Base-by-base conservation (phyloP, 805 yeast genomes). In the Yamadazyma nakazawae region DNA sequence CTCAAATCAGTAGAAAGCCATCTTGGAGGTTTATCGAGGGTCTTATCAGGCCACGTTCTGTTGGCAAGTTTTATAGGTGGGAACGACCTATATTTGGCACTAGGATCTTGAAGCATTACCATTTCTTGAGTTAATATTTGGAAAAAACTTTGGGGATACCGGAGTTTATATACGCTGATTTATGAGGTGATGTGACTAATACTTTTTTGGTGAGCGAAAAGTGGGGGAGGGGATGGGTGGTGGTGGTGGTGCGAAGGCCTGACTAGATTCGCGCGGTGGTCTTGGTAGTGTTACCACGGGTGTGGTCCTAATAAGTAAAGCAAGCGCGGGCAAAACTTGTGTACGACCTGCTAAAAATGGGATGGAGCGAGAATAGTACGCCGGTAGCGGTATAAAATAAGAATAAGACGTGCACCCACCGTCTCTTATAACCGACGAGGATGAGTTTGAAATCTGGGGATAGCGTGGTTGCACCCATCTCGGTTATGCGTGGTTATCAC, bases 1-100 rank as follows among this genome's bases (percentile, higher is more conserved):
- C 95, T 77, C 51, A 86, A 73, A 59, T 87, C 95, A 3, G 95
- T 86, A 17, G 91, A 82, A 40, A 87, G 70, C 94, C 94, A 86
- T 54, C 94, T 72, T 17, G 95, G 95, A 2, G 90, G 78, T 60
- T 78, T 78, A 42, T 68, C 70, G 47, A 87, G 61, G 13, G 75
- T 65, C 48, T 74, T 74, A 32, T 72, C 59, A 1, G 95, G 95
- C 95, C 95, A 86, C 51, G 76, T 75, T 47, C 94, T 76, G 50
- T 81, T 71, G 2, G 83, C 79, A 51, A 87, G 67, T 37, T 80
- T 59, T 24, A 83, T 62, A 1, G 82, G 75, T 14, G 72, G 68
- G 60, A 83, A 85, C 34, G 79, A 68, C 53, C 66, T 74, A 60
- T 86, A 86, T 59, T 86, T 86, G 12, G 59, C 63, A 1, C 84